Percentiles rank a stretch among this genome's conserved stretches.
phyloP scores from a whole-genome alignment of 495 filamentous ascomycete genomes.

The Aspergillus baeticus region DNA sequence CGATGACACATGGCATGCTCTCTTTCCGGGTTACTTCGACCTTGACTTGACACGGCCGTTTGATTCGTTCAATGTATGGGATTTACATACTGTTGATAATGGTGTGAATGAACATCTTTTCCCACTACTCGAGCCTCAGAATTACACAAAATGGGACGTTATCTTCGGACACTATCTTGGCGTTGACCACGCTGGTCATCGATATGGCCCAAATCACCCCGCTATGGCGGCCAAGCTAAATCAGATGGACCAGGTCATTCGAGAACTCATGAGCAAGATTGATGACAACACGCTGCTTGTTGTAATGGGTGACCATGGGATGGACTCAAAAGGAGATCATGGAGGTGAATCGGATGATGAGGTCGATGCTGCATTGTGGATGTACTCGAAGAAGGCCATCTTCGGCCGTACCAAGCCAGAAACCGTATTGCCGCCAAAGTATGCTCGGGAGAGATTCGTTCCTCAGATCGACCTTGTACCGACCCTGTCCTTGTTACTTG shows the following conservation, averaged over 20 bases:
- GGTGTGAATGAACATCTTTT: constrained; percentile 93
- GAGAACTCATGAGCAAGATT: constrained; percentile 65
- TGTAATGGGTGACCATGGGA: constrained; percentile 97
- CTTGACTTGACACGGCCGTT: constrained; percentile 78
- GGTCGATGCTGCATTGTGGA: constrained; percentile 92
- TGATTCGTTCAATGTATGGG: constrained; percentile 98
- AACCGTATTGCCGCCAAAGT: constrained; percentile 61
- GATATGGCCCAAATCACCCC: constrained; percentile 89
- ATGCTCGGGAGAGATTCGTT: constrained; percentile 76
- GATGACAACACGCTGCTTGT: constrained; percentile 87
- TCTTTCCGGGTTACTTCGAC: constrained; percentile 93
- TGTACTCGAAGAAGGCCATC: constrained; percentile 83
- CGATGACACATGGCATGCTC: constrained; percentile 91
- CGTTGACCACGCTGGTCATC: constrained; percentile 95
- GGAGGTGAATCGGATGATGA: constrained; percentile 96
- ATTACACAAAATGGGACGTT: constrained; percentile 78
- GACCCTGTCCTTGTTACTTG: constrained; percentile 81
- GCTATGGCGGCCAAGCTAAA: constrained; percentile 87
- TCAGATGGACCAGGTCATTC: constrained; percentile 85
- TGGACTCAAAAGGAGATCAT: constrained; percentile 96
- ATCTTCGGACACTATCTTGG: constrained; percentile 91
- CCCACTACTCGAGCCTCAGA: constrained; percentile 66
- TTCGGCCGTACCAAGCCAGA: constrained; percentile 75
- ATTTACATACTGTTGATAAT: constrained; percentile 94
- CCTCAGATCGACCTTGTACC: constrained; percentile 96